These are phyloP conservation scores for Phytophthora tubulina DNA, from an alignment of 352 stramenopile genomes.

Conservation along the genomic window DNA sequence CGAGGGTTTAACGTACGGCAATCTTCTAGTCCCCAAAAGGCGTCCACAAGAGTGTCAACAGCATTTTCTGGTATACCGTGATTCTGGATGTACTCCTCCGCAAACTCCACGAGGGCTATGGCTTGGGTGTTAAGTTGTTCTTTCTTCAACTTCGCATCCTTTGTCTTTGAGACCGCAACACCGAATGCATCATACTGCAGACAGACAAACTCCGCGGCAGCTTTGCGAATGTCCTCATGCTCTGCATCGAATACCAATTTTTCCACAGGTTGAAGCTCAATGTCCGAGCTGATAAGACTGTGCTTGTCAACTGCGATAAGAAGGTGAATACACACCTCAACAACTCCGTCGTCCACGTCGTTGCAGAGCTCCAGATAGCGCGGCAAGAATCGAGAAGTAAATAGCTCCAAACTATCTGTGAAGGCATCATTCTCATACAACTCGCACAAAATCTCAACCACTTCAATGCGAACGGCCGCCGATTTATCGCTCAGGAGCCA, in stretches of 20 bases:
- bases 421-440: conserved; percentile 87
- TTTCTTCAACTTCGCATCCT: conserved; percentile 70
- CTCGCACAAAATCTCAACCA: conserved; percentile 82
- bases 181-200: conserved; percentile 91
- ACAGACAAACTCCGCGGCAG: conserved; percentile 87
- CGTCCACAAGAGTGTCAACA: conserved; percentile 83
- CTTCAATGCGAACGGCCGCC: conserved; percentile 79
- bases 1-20: conserved; percentile 66
- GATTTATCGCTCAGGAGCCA: conserved; percentile 96
- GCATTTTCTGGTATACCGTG: conserved; percentile 63
- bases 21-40: conserved; percentile 88
- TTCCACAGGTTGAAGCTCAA: conserved; percentile 83
- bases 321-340: conserved; percentile 73
- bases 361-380: conserved; percentile 86
- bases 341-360: conserved; percentile 80
- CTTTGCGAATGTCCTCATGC: conserved; percentile 79
- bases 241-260: conserved; percentile 83
- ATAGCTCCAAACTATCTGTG: conserved; percentile 75
- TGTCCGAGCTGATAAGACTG: conserved; percentile 81
- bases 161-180: conserved; percentile 71
- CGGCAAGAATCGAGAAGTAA: conserved; percentile 81
- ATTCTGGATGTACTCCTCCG: conserved; percentile 86
- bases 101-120: conserved; percentile 91
- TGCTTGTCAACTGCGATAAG: conserved; percentile 86
- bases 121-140: conserved; percentile 88